These are phyloP conservation scores for Canariomyces notabilis DNA, from an alignment of 2,329 filamentous ascomycete species.

Conservation along the genomic window DNA sequence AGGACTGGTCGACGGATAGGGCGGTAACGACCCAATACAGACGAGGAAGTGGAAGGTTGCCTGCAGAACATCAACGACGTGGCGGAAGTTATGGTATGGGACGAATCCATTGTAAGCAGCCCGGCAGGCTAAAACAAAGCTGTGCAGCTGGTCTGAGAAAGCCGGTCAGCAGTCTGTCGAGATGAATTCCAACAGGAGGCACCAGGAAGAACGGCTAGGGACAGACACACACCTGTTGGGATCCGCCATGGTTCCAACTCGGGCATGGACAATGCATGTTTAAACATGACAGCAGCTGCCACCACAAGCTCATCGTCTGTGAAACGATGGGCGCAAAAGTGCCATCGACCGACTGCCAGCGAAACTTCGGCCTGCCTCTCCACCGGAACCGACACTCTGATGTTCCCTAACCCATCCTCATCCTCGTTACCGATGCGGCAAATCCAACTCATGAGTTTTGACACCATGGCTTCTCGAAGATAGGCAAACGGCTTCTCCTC, in stretches of 20 bases:
- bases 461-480: conserved; percentile 88
- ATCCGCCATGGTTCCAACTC: conserved; percentile 78
- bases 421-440: conserved; percentile 63
- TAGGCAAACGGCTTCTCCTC: conserved; percentile 85
- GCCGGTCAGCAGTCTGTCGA: conserved; percentile 34
- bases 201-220: background rate
- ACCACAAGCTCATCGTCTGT: conserved; percentile 86
- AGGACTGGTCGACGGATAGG: conserved; percentile 47
- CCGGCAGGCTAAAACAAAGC: conserved; percentile 81
- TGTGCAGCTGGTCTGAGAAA: conserved; percentile 66
- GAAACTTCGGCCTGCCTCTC: conserved; percentile 63
- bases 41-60: conserved; percentile 88
- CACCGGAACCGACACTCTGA: conserved; percentile 62
- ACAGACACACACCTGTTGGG: conserved; percentile 54
- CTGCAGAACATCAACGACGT: conserved; percentile 93
- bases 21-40: conserved; percentile 68
- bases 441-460: conserved; percentile 81
- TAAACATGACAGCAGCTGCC: conserved; percentile 80
- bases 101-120: conserved; percentile 96
- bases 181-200: background rate
- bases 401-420: conserved; percentile 57
- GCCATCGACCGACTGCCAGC: conserved; percentile 69
- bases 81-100: conserved; percentile 96
- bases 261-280: conserved; percentile 77
- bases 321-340: conserved; percentile 85